phyloP scores from a whole-genome alignment of 495 filamentous ascomycete genomes.

The Oleoguttula mirabilis region DNA sequence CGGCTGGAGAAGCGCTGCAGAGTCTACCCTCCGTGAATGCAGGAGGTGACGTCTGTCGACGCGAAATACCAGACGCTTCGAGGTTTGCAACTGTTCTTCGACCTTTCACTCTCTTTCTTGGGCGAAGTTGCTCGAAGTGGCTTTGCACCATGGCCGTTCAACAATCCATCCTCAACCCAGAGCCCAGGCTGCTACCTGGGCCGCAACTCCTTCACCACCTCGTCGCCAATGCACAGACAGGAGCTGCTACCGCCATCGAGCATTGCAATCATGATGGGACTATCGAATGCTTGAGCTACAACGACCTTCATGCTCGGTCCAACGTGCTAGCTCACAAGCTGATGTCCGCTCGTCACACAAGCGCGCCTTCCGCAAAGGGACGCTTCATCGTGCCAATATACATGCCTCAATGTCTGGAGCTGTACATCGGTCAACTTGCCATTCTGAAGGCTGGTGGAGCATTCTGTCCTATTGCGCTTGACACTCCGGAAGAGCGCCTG shows the following conservation, averaged over 20 bases:
- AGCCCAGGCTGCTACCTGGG: conserved; percentile 42
- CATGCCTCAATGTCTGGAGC: conserved; percentile 52
- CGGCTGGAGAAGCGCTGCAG: too few species aligned
- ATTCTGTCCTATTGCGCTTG: conserved; percentile 65
- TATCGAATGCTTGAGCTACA: conserved; percentile 41
- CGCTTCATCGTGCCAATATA: conserved; percentile 54
- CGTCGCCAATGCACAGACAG: conserved; percentile 28
- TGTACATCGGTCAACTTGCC: conserved; percentile 61
- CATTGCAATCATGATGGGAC: conserved; percentile 40
- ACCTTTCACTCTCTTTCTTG: too few species aligned
- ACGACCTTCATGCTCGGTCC: conserved; percentile 44
- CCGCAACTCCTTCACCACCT: conserved; percentile 57
- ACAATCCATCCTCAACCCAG: conserved; percentile 54
- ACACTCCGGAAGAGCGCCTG: conserved; percentile 59
- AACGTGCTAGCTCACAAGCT: conserved; percentile 42
- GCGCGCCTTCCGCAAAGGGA: not conserved
- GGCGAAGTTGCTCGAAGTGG: too few species aligned
- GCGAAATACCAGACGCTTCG: too few species aligned
- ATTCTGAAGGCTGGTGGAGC: conserved; percentile 66
- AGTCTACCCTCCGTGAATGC: too few species aligned
- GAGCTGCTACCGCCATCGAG: conserved; percentile 42
- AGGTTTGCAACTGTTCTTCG: too few species aligned
- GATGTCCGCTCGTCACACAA: not conserved
- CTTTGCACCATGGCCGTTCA: too few species aligned
- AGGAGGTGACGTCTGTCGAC: too few species aligned